phyloP scores from a whole-genome alignment of 768 basidiomycete genomes.

The Mycena epipterygia region DNA sequence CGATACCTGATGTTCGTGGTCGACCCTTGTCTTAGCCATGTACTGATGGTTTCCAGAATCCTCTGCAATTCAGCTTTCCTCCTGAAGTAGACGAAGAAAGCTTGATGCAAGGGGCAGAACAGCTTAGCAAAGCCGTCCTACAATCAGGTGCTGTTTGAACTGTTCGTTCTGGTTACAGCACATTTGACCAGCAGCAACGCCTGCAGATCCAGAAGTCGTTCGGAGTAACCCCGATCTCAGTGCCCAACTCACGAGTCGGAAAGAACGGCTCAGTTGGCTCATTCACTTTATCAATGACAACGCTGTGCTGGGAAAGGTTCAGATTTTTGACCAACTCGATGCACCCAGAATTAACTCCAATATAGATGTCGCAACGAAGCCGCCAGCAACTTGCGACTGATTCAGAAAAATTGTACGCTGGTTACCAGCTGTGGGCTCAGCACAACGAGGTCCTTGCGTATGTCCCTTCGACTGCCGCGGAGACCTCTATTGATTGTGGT shows the following conservation, averaged over 20 bases:
- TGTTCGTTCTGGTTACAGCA: background rate
- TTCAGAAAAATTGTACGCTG: conserved; percentile 89
- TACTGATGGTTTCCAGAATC: conserved; percentile 63
- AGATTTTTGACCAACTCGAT: conserved; percentile 26
- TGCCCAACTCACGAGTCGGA: conserved; percentile 80
- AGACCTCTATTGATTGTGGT: conserved; percentile 1
- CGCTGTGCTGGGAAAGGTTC: conserved; percentile 80
- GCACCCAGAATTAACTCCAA: background rate
- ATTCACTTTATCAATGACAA: conserved; percentile 93
- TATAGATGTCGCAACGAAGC: conserved; percentile 84
- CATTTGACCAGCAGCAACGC: background rate
- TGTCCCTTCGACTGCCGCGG: conserved; percentile 36
- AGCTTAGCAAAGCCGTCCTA: conserved; percentile 78
- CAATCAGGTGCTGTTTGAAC: conserved; percentile 68
- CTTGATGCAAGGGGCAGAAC: conserved; percentile 84
- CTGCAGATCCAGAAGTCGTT: conserved; percentile 74
- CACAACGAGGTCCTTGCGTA: conserved; percentile 79
- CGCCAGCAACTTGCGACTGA: conserved; percentile 83
- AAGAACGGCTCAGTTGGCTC: conserved; percentile 85
- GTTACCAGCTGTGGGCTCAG: conserved; percentile 83
- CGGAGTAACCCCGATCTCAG: conserved; percentile 84
- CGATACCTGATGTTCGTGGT: conserved; percentile 67
- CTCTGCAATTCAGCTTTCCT: conserved; percentile 84
- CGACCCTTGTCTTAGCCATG: background rate
- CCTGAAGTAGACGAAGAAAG: conserved; percentile 85